Base-by-base conservation (phyloP, 2,329 filamentous ascomycete species). In the Ceratocystis destructans region DNA sequence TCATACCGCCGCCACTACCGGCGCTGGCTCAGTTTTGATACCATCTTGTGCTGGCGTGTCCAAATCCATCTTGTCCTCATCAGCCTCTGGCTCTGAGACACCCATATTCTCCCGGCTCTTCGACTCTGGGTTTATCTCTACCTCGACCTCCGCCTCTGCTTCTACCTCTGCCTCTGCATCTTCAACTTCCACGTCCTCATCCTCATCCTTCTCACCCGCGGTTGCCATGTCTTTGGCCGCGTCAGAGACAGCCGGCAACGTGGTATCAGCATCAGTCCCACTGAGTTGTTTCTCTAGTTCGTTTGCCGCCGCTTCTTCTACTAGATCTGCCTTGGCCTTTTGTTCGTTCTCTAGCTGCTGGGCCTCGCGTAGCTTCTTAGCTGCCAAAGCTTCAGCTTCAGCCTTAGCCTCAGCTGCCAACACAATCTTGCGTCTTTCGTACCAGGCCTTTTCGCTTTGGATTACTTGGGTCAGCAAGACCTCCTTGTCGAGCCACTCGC, bases 401-500 rank as follows among this genome's bases (percentile, higher is more conserved):
- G 75, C 75, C 22, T 73, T 68, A 2, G 71, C 71, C 12, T 72
- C 73, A 2, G 73, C 69, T 5, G 81, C 73, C 20, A 79, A 74
- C 8, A 81, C 77, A 22, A 81, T 77, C 1, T 76, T 78, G 2
- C 83, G 80, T 64, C 84, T 78, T 66, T 80, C 77, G 70, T 85
- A 83, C 77, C 86, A 85, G 73, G 86, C 84, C 44, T 83, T 79
- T 73, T 93, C 89, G 71, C 78, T 80, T 71, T 81, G 75, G 70
- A 90, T 80, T 41, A 87, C 81, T 72, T 90, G 89, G 67, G 89
- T 83, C n/a, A 94, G 75, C 20, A 93, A 75, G 37, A 89, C 80
- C 75, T 94, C 89, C 75, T 93, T 93, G 75, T 89, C 85, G 15
- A 84, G 77, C 89, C 89, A 94, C 73, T 90, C 88, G 69, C 84